Conservation (phyloP, 1,139 yeast genomes). For the Magnusiomyces suaveolens region DNA sequence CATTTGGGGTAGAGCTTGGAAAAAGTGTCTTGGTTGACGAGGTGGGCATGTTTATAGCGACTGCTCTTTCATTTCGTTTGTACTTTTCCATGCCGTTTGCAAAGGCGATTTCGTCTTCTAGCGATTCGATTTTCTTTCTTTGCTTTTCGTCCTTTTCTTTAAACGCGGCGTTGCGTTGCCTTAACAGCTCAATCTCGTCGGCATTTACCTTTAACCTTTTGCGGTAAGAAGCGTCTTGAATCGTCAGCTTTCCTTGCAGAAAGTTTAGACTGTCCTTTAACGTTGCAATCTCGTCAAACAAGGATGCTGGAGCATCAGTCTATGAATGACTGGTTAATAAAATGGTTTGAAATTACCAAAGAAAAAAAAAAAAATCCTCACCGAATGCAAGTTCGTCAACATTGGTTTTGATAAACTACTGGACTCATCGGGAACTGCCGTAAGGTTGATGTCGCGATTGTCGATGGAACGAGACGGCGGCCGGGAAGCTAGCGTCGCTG, state of each 20-base stretch:
- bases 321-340: no score
- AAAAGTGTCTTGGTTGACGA: no score
- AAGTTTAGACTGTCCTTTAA: background rate
- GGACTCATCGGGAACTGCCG: no score
- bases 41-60: background rate
- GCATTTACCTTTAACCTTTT: background rate
- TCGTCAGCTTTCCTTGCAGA: background rate
- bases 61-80: background rate
- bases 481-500: no score
- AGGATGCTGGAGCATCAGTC: no score
- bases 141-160: background rate
- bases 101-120: background rate
- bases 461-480: no score
- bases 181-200: background rate
- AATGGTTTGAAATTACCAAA: no score
- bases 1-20: no score
- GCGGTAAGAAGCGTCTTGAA: background rate
- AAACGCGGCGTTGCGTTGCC: background rate
- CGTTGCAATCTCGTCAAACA: background rate
- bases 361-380: no score
- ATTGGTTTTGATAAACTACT: no score
- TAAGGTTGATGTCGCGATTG: no score
- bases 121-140: background rate
- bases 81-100: background rate
- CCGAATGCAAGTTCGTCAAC: no score